Evolutionary conservation across 805 yeast species (phyloP).

Genomic region (Saccharomycopsis sp.): DNA sequence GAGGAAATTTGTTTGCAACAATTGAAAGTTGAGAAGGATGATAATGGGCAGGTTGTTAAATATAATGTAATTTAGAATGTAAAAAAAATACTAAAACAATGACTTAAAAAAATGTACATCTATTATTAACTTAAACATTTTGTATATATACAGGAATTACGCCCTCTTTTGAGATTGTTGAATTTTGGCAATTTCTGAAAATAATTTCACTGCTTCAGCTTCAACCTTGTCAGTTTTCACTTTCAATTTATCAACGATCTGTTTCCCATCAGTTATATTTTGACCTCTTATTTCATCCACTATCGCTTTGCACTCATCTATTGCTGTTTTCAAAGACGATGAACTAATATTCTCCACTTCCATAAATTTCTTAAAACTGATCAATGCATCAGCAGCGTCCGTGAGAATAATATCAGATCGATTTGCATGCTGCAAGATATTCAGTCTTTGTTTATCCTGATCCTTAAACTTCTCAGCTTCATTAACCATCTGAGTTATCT

Average conservation of each 20-base stretch:
- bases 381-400: slow-evolving; percentile 83
- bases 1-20: no score
- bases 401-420: slow-evolving; percentile 71
- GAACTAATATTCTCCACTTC: slow-evolving; percentile 61
- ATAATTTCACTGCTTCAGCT: slow-evolving; percentile 65
- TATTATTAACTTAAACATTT: no score
- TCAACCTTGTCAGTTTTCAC: slow-evolving; percentile 70
- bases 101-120: no score
- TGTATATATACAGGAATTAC: no score
- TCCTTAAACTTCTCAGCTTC: slow-evolving; percentile 61
- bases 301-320: slow-evolving; percentile 24
- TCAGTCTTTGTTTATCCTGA: slow-evolving; percentile 51
- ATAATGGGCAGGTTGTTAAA: no score
- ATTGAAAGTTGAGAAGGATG: no score
- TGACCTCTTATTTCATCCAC: slow-evolving; percentile 10
- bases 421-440: slow-evolving; percentile 65
- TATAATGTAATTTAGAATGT: no score
- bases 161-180: no score
- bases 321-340: slow-evolving; percentile 48
- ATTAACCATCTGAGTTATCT: slow-evolving; percentile 52
- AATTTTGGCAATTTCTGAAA: slow-evolving; percentile 44
- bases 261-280: slow-evolving; percentile 26
- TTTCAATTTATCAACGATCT: slow-evolving; percentile 60
- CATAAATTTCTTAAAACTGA: slow-evolving; percentile 52
- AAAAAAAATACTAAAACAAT: no score